Evolutionary conservation across 1,284 basidiomycete genomes (phyloP), one percentile per base, ranked within the genome.

Genomic region (Trametes sp.): DNA sequence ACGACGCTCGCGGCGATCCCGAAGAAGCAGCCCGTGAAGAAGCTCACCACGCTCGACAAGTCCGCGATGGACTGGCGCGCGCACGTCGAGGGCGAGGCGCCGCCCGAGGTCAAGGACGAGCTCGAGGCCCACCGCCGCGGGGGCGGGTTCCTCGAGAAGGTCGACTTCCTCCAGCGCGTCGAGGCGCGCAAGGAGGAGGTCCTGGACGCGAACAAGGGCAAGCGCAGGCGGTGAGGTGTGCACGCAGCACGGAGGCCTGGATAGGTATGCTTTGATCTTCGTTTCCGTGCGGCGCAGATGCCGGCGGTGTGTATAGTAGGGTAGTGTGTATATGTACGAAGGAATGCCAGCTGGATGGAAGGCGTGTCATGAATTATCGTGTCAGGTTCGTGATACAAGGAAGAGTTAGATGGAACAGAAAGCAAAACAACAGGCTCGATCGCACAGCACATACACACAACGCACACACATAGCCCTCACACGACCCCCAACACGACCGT

Each of bases 11-110:
- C 83, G 5, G 73, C 83, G 31, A 70, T 88, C 46, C 85, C 86
- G 23, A 76, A 63, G 54, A 70, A 68, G 35, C 75, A 75, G 29
- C 90, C 88, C 70, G 80, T 86, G 0, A 91, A 88, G 74, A 93
- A 91, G 75, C 80, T 95, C 6, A 88, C 89, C 13, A 94, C 92
- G 24, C 79, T 94, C 9, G 90, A 93, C 67, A 94, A 93, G 73
- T 93, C 90, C 0, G 86, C 88, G 13, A 86, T 94, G 83, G 93
- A 94, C 72, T 95, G 93, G 93, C 81, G 82, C 36, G 75, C 85
- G 1, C 89, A 94, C 71, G 75, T 91, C n/a, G 73, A 80, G 24
- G 63, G 60, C 49, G 78, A 82, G 60, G 73, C 78, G 2, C 74
- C 75, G 10, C 68, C 78, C 0, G 78, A 77, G 2, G 72, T 88